Conservation (phyloP, 305 asterid species). For the Rubia peregrina region DNA sequence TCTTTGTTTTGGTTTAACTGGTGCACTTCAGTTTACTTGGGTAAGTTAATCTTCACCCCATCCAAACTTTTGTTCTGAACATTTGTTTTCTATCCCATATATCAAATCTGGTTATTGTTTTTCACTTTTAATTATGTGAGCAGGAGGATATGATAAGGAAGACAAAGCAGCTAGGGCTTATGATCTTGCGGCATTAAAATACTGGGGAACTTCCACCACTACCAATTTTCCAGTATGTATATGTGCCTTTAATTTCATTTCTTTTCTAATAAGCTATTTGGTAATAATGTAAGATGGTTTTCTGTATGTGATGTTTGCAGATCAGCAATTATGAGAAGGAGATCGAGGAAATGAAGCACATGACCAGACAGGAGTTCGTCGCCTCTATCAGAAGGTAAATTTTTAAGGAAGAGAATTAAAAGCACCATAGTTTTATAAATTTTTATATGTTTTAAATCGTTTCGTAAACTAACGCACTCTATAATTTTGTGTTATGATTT, state of each 20-base stretch:
- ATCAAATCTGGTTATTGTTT: background rate
- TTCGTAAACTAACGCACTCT: background rate
- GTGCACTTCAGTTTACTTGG: constrained; percentile 60
- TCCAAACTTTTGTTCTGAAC: background rate
- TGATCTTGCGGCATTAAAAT: constrained; percentile 82
- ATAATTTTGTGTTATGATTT: constrained; percentile 9
- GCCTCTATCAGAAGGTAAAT: constrained; percentile 79
- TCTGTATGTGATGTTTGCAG: constrained; percentile 25
- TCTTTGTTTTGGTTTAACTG: constrained; percentile 9
- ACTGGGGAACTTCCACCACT: constrained; percentile 94
- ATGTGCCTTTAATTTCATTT: background rate
- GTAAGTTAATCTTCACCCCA: constrained; percentile 30
- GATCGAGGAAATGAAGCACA: constrained; percentile 80
- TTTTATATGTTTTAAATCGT: background rate
- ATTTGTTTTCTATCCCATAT: background rate
- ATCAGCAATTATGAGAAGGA: constrained; percentile 85
- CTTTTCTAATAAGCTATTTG: background rate
- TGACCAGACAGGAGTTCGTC: constrained; percentile 96
- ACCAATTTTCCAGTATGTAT: constrained; percentile 72
- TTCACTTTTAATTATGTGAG: background rate
- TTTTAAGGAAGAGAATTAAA: background rate
- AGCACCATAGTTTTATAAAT: background rate
- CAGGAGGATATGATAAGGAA: constrained; percentile 96
- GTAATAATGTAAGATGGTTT: too few relatives aligned
- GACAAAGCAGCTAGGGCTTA: constrained; percentile 96